A percentile compares a stretch with the other conserved stretches of the same genome.
phyloP scores from a whole-genome alignment of 345 rosid species.

The Eucalyptus caleyi region DNA sequence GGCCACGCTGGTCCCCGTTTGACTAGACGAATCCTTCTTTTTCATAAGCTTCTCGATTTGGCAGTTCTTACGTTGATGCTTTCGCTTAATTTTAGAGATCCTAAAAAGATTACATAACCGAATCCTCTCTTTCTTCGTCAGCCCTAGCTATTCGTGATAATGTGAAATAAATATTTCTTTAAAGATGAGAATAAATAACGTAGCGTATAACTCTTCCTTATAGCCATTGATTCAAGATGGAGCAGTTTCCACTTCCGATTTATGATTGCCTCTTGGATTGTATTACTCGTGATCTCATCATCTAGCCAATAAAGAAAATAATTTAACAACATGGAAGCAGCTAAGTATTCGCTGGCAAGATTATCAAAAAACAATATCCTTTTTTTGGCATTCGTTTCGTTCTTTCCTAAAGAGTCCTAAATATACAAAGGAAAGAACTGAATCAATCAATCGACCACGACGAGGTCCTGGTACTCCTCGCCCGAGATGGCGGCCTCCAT shows the following conservation, averaged over 20 bases:
- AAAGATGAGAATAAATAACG: background rate
- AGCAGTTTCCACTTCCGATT: background rate
- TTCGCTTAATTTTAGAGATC: background rate
- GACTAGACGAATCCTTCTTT: background rate
- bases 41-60: background rate
- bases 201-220: background rate
- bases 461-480: slow-evolving; percentile 30
- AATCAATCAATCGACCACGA: slow-evolving; percentile 13
- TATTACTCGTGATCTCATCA: background rate
- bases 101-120: background rate
- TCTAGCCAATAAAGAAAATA: background rate
- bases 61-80: background rate
- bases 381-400: background rate
- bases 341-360: background rate
- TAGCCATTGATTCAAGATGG: background rate
- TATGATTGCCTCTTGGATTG: background rate
- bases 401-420: background rate
- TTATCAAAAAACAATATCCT: background rate
- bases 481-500: slow-evolving; percentile 45
- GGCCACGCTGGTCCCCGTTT: background rate
- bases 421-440: background rate
- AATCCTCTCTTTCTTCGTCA: background rate
- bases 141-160: background rate
- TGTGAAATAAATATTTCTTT: background rate
- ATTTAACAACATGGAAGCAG: background rate